Conservation (phyloP, 805 yeast genomes). For the Ogataea zsoltii region DNA sequence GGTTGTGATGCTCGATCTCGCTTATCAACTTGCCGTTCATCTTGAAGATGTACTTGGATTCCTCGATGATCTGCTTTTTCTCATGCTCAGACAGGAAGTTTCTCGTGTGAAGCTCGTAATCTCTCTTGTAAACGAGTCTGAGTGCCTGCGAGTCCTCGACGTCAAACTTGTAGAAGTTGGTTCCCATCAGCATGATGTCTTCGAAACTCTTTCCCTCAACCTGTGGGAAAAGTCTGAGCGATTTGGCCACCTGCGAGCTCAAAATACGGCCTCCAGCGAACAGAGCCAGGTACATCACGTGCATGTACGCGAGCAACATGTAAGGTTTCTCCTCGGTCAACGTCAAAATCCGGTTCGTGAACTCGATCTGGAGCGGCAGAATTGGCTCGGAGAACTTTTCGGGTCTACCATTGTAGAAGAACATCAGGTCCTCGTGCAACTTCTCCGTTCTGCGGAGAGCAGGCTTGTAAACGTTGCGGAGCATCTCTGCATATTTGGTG, state of each 20-base stretch:
- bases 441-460: slow-evolving; percentile 63
- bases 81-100: slow-evolving; percentile 67
- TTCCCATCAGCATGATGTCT: slow-evolving; percentile 61
- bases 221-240: slow-evolving; percentile 75
- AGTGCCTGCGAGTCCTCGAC: slow-evolving; percentile 62
- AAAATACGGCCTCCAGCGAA: slow-evolving; percentile 84
- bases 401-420: slow-evolving; percentile 58
- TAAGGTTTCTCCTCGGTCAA: slow-evolving; percentile 65
- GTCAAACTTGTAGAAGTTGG: slow-evolving; percentile 72
- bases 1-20: slow-evolving; percentile 69
- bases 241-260: slow-evolving; percentile 63
- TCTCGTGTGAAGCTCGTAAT: slow-evolving; percentile 77
- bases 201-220: slow-evolving; percentile 64
- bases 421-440: slow-evolving; percentile 61
- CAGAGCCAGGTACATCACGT: slow-evolving; percentile 79
- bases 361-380: slow-evolving; percentile 60
- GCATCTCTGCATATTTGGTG: slow-evolving; percentile 44
- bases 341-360: slow-evolving; percentile 57
- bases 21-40: slow-evolving; percentile 60
- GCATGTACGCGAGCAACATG: slow-evolving; percentile 75
- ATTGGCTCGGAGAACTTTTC: slow-evolving; percentile 59
- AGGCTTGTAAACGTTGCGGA: slow-evolving; percentile 66
- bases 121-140: slow-evolving; percentile 67
- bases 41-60: slow-evolving; percentile 62
- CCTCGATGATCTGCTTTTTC: slow-evolving; percentile 68